Evolutionary conservation across 192 early-diverging fungal genomes (phyloP), one percentile per base, ranked within the genome.

Genomic region (Rhizophagus prolifer): DNA sequence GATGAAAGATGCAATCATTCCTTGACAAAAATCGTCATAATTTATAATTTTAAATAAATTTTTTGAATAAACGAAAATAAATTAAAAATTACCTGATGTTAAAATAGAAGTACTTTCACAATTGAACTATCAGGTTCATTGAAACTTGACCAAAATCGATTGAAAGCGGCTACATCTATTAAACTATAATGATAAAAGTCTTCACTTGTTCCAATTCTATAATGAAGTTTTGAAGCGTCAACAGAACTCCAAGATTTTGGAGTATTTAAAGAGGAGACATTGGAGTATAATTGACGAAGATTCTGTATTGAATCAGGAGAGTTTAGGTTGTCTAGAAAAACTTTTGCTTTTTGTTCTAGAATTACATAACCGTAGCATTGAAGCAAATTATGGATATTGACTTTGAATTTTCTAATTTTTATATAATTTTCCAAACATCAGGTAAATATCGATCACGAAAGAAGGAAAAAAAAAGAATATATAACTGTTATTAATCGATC

Each of bases 241-340:
- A 72, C 70, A 10, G 3, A 0, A 58, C 50, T 28, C 70, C 70
- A 72, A 12, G 44, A 30, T 21, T 19, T 23, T 34, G 44, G 70
- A 9, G 59, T 58, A 25, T 36, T 28, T 28, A 26, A 10, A 12
- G 31, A 58, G 13, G 70, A 26, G 14, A 72, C 38, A 14, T 50
- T 58, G 10, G 54, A 30, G 30, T 72, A 72, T 26, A 72, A 21
- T 46, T 69, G 67, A 69, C 67, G 67, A 44, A 69, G 41, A 69
- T 69, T 69, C 9, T 69, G 38, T 41, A 41, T 34, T 9, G 67
- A 21, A 36, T 64, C 26, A 26, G 28, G 10, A 14, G 12, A 64
- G 10, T 19, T 64, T 64, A 64, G 26, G 28, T 64, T 64, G 12
- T 64, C 62, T 2, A 64, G 62, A 31, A 0, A 38, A 8, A 38